Evolutionary conservation across 148 eudicot species (phyloP), one percentile per base, ranked within the genome.

Genomic region (Rheum nobile): DNA sequence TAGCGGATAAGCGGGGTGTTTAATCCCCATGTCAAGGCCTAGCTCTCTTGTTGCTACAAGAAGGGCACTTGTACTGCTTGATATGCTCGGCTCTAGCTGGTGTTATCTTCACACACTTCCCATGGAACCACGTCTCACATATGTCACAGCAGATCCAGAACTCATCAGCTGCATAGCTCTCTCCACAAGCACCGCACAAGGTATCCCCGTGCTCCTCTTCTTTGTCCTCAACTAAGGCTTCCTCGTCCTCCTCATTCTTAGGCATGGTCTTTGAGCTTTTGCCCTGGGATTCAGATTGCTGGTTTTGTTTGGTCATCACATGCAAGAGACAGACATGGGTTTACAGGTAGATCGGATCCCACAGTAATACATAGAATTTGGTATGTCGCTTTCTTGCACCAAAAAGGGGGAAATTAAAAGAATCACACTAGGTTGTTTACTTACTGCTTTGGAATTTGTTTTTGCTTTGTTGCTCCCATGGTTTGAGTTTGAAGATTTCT

Each of bases 381-480:
- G 22, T 48, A 55, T 55, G 29, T 41, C 10, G 11, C 65, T 8
- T 57, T 26, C 28, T 32, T 32, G 31, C 41, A 52, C 63, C 63
- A 28, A 52, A 32, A 29, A 12, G 10, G 26, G 29, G 35, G 19
- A 8, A 29, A 17, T 28, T 0, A 52, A 43, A 10, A 5, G 9
- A 21, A 31, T 48, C 4, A 1, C 7, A 54, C 35, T 7, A 19
- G 11, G 8, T 34, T 39, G 35, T 29, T 43, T 38, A 71, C 72
- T 38, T 39, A 71, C 72, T 59, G 24, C 54, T 73, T 82, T 85
- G 11, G 85, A 52, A 75, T 76, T 82, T 75, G 87, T 78, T 75
- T 80, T 82, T 38, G 85, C 67, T 77, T 77, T 82, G 75, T 73
- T 85, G 78, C 82, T 72, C 41, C 83, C 75, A 52, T 80, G 78